Evolutionary conservation across 1,284 basidiomycete species (phyloP).

Genomic region (Caloboletus firmus): DNA sequence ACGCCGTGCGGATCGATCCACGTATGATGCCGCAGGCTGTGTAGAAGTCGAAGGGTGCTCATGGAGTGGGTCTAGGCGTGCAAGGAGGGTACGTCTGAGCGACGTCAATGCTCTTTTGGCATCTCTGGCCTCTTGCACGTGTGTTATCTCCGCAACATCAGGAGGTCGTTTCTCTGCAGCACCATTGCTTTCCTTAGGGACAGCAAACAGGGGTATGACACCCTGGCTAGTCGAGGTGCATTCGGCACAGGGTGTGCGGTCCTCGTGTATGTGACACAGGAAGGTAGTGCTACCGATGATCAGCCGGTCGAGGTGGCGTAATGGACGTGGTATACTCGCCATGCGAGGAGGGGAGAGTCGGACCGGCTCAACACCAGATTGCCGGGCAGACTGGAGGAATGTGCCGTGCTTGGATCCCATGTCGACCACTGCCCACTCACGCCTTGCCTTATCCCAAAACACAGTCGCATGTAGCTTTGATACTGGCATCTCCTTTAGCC

Average conservation of each 20-base stretch:
- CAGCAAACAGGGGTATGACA: conserved; percentile 61
- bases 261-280: conserved; percentile 63
- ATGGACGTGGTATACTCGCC: conserved; percentile 63
- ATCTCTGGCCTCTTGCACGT: conserved; percentile 37
- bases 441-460: conserved; percentile 61
- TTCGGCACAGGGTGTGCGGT: conserved; percentile 56
- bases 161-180: conserved; percentile 39
- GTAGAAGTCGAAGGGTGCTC: conserved; percentile 11
- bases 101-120: conserved; percentile 60
- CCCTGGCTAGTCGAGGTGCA: conserved; percentile 52
- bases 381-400: conserved; percentile 45
- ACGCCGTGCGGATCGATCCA: conserved; percentile 68
- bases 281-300: conserved; percentile 70
- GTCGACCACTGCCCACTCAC: conserved; percentile 71
- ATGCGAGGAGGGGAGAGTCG: conserved; percentile 63
- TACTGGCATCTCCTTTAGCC: conserved; percentile 78
- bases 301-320: conserved; percentile 63
- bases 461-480: conserved; percentile 75
- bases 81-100: conserved; percentile 61
- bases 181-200: conserved; percentile 29
- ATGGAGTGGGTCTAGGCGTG: conserved; percentile 39
- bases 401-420: conserved; percentile 83
- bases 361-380: conserved; percentile 12
- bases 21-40: conserved; percentile 39
- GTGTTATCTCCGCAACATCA: conserved; percentile 26